Evolutionary conservation across 176 grass and related monocot genomes (phyloP).

Genomic region (Pontederia paniculata): DNA sequence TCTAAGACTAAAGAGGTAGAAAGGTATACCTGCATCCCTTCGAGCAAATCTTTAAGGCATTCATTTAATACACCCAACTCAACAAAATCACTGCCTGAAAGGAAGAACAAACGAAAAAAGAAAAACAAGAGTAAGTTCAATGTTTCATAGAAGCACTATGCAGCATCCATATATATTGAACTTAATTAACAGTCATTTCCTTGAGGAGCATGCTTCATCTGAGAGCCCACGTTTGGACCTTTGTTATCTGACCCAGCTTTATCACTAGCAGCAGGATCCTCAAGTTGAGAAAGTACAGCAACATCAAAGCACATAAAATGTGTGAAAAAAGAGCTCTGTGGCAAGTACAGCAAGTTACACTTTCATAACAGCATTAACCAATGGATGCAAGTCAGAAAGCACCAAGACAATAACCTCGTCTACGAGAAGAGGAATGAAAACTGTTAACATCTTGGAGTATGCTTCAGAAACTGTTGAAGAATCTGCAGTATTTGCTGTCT

Average conservation of each 20-base stretch:
- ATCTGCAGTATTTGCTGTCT: constrained; percentile 41
- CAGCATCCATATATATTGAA: constrained; percentile 9
- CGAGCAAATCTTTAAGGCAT: constrained; percentile 70
- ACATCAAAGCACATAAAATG: constrained; percentile 99
- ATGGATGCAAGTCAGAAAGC: constrained; percentile 15
- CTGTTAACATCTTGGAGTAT: constrained; percentile 78
- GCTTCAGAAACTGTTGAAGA: constrained; percentile 48
- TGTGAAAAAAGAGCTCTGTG: constrained; percentile 83
- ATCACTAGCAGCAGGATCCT: constrained; percentile 20
- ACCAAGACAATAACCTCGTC: constrained; percentile 52
- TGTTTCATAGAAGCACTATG: constrained; percentile 1
- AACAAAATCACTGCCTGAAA: constrained; percentile 34
- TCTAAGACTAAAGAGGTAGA: too few species aligned
- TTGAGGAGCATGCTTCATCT: constrained; percentile 20
- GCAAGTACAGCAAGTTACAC: constrained; percentile 2
- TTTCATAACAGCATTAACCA: not conserved
- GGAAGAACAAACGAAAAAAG: constrained; percentile 14
- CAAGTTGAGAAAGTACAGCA: constrained; percentile 27
- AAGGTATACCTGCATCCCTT: constrained; percentile 57
- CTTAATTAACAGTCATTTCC: constrained; percentile 15
- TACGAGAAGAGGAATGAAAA: constrained; percentile 84
- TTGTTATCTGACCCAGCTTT: constrained; percentile 5
- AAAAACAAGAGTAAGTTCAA: constrained; percentile 16
- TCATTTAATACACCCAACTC: constrained; percentile 53
- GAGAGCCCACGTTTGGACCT: constrained; percentile 25